phyloP scores from a whole-genome alignment of 2,329 filamentous ascomycete genomes.

The Aspergillus costaricaensis region DNA sequence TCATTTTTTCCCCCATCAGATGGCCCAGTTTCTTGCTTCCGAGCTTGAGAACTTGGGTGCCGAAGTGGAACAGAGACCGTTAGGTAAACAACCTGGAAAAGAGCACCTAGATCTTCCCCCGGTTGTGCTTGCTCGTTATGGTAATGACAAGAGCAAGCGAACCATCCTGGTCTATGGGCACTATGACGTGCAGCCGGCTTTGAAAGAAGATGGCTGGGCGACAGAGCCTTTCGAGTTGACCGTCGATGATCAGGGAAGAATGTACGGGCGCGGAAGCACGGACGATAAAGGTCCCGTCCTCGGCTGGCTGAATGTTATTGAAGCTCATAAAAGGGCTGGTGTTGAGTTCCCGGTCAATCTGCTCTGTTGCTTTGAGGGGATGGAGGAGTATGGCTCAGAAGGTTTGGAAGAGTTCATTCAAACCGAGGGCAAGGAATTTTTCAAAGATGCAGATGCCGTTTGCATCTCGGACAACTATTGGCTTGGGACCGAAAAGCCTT shows the following conservation, averaged over 20 bases:
- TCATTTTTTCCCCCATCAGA: conserved; percentile 48
- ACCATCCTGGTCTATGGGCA: conserved; percentile 97
- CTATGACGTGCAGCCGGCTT: conserved; percentile 96
- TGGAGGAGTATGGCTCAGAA: conserved; percentile 98
- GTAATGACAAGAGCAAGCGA: conserved; percentile 86
- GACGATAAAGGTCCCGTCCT: conserved; percentile 98
- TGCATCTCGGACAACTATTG: conserved; percentile 99
- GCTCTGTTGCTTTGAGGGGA: conserved; percentile 99
- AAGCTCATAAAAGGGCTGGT: conserved; percentile 93
- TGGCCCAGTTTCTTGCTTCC: conserved; percentile 85
- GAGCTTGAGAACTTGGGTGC: conserved; percentile 85
- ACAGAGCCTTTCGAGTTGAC: conserved; percentile 90
- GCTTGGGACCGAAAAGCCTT: conserved; percentile 98
- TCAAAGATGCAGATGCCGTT: conserved; percentile 91
- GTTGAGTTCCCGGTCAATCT: conserved; percentile 96
- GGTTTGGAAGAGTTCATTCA: conserved; percentile 93
- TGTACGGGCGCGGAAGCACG: conserved; percentile 93
- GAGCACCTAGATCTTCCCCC: conserved; percentile 90
- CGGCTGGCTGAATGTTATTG: conserved; percentile 96
- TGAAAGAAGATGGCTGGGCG: conserved; percentile 91
- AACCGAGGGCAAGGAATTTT: conserved; percentile 88
- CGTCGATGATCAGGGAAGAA: conserved; percentile 85
- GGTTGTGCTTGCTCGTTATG: conserved; percentile 88
- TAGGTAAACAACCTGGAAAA: conserved; percentile 90
- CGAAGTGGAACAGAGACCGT: conserved; percentile 77